phyloP scores from a whole-genome alignment of 1,139 yeast genomes.

The Pichia sp. region DNA sequence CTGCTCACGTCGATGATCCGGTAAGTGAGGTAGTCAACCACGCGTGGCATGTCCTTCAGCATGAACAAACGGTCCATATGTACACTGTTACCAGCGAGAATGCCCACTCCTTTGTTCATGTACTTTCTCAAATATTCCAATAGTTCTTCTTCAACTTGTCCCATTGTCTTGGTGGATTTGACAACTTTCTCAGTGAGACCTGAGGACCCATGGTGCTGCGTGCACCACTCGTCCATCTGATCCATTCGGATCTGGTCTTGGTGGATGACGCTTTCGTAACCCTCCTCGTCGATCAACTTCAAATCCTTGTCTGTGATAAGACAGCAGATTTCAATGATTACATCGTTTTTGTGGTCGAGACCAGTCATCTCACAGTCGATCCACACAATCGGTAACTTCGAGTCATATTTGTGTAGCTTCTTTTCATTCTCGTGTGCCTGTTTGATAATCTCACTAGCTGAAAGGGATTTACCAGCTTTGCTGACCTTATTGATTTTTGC shows the following conservation, averaged over 20 bases:
- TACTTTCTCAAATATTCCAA: slow-evolving; percentile 51
- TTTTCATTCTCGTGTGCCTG: too few species aligned
- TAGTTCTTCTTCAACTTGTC: slow-evolving; percentile 58
- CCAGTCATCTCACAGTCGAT: slow-evolving; percentile 96
- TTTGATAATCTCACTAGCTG: too few species aligned
- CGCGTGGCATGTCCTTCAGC: slow-evolving; percentile 74
- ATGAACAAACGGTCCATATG: slow-evolving; percentile 89
- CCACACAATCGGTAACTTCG: slow-evolving; percentile 77
- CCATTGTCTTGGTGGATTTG: slow-evolving; percentile 45
- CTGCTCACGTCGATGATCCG: slow-evolving; percentile 85
- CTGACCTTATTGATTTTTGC: too few species aligned
- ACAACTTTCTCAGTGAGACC: slow-evolving; percentile 74
- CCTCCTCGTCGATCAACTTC: slow-evolving; percentile 60
- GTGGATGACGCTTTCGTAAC: slow-evolving; percentile 78
- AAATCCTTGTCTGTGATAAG: slow-evolving; percentile 78
- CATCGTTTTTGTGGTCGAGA: slow-evolving; percentile 60
- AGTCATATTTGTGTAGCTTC: too few species aligned
- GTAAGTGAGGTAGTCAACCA: slow-evolving; percentile 68
- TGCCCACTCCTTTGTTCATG: slow-evolving; percentile 46
- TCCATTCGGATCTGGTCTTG: slow-evolving; percentile 60
- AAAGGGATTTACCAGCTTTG: too few species aligned
- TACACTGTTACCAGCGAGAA: slow-evolving; percentile 86
- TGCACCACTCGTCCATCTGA: slow-evolving; percentile 82
- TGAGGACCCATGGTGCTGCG: slow-evolving; percentile 57
- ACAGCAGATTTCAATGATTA: slow-evolving; percentile 89